These are phyloP conservation scores for Pilasporangium apinafurcum DNA, from an alignment of 352 stramenopile genomes.

Conservation along the genomic window DNA sequence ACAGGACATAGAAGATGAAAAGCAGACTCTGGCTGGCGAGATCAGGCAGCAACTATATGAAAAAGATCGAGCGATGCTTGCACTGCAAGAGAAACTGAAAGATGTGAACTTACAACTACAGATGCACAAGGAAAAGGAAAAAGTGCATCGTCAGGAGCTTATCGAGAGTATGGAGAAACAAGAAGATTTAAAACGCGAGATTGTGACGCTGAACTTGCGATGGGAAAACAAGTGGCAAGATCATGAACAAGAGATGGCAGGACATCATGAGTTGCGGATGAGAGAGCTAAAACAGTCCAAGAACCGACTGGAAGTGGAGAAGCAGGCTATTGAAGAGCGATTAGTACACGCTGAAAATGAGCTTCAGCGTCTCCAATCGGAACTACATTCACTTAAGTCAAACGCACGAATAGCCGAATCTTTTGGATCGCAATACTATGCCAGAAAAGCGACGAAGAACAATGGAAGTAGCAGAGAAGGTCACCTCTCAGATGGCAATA, in stretches of 20 bases:
- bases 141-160: conserved; percentile 46
- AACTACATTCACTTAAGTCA: conserved; percentile 37
- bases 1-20: conserved; percentile 54
- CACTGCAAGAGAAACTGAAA: conserved; percentile 43
- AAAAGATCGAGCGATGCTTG: conserved; percentile 29
- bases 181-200: conserved; percentile 58
- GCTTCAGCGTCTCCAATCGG: conserved; percentile 38
- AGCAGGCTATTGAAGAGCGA: conserved; percentile 49
- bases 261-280: conserved; percentile 33
- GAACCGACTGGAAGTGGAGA: conserved; percentile 46
- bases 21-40: conserved; percentile 24
- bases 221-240: conserved; percentile 70
- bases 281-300: conserved; percentile 51
- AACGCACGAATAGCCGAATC: conserved; percentile 38
- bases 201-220: conserved; percentile 51
- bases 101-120: conserved; percentile 34
- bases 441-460: background rate
- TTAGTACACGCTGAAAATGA: conserved; percentile 60
- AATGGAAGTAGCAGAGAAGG: background rate
- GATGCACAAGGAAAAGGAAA: conserved; percentile 57
- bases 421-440: conserved; percentile 29
- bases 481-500: conserved; percentile 6
- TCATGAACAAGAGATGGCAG: conserved; percentile 43
- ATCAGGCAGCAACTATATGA: conserved; percentile 52
- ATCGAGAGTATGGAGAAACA: conserved; percentile 42